phyloP scores from a whole-genome alignment of 2,329 filamentous ascomycete species.

The Sporothrix luriei region DNA sequence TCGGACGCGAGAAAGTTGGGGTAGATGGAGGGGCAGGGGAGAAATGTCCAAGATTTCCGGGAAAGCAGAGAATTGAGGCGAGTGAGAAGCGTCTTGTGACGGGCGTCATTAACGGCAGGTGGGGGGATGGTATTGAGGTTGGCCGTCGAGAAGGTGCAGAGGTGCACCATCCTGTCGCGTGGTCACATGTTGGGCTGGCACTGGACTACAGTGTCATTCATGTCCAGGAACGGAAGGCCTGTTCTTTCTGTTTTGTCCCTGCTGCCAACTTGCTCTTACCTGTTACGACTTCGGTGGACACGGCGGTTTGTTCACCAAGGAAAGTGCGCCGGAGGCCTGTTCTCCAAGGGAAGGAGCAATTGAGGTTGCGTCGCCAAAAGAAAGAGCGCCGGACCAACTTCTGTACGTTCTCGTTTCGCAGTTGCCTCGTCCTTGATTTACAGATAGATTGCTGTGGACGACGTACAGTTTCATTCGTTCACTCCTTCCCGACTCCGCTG shows the following conservation, averaged over 20 bases:
- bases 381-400: not conserved
- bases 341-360: not conserved
- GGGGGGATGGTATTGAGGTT: not conserved
- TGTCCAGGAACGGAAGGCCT: not conserved
- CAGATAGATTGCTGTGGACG: not conserved
- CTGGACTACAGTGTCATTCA: not conserved
- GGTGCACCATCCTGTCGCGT: constrained; percentile 30
- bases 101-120: not conserved
- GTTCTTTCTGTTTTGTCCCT: not conserved
- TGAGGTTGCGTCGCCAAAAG: not conserved
- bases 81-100: not conserved
- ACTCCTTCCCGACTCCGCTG: not conserved
- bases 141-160: not conserved
- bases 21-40: not conserved
- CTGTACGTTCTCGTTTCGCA: not conserved
- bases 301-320: not conserved
- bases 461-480: not conserved
- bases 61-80: not conserved
- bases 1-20: constrained; percentile 18
- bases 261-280: constrained; percentile 6
- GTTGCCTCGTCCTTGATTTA: not conserved
- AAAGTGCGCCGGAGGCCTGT: not conserved
- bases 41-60: not conserved
- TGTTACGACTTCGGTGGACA: not conserved
- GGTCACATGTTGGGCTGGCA: constrained; percentile 21